Conservation (phyloP, 148 eudicot genomes). For the Rhododendron kiyosumense region DNA sequence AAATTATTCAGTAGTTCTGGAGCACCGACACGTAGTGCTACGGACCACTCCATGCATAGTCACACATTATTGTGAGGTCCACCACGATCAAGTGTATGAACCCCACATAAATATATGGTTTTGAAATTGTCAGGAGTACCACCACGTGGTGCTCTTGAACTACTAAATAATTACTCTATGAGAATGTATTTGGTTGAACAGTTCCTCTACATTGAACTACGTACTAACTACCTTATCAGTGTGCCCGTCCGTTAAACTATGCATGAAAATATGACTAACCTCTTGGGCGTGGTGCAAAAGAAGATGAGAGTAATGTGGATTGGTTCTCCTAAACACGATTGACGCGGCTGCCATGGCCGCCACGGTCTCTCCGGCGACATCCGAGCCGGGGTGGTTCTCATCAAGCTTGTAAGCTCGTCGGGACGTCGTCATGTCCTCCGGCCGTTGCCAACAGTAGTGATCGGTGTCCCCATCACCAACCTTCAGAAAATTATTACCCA, state of each 20-base stretch:
- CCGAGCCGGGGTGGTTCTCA: conserved; percentile 65
- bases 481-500: conserved; percentile 12
- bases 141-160: no score
- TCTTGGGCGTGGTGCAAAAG: conserved; percentile 72
- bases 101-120: background rate
- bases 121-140: no score
- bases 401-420: conserved; percentile 70
- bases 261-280: conserved; percentile 17
- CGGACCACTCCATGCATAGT: no score
- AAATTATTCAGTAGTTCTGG: background rate
- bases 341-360: conserved; percentile 86
- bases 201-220: background rate
- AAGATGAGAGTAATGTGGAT: conserved; percentile 57
- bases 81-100: background rate
- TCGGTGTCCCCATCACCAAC: conserved; percentile 83
- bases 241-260: background rate
- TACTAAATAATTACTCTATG: background rate
- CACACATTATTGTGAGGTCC: background rate
- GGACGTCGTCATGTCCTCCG: conserved; percentile 89
- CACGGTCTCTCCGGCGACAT: conserved; percentile 76
- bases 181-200: background rate
- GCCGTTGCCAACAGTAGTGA: conserved; percentile 86
- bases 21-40: background rate
- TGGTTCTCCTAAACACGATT: conserved; percentile 55
- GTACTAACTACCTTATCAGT: background rate